phyloP scores from a whole-genome alignment of 495 filamentous ascomycete species.

The Penicillium waksmanii region DNA sequence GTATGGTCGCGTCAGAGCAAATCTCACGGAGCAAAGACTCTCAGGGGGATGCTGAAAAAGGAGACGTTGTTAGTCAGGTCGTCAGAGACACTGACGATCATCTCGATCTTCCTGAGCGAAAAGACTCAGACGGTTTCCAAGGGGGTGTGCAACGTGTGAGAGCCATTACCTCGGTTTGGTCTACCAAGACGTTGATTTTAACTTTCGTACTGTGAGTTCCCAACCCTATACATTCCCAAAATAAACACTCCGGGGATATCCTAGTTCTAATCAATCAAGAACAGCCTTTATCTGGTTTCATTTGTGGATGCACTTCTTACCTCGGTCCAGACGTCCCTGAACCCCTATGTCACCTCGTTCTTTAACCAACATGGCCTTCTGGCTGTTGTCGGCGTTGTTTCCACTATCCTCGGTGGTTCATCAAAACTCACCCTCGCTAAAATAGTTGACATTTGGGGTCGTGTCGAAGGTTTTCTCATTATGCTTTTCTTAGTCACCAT shows the following conservation, averaged over 20 bases:
- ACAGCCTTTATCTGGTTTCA: not conserved
- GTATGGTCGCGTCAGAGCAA: not conserved
- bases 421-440: slow-evolving; percentile 62
- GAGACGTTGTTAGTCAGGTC: not conserved
- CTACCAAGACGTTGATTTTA: slow-evolving; percentile 8
- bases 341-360: slow-evolving; percentile 28
- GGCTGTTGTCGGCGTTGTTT: slow-evolving; percentile 24
- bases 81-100: not conserved
- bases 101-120: slow-evolving; percentile 6
- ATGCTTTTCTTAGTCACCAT: slow-evolving; percentile 24
- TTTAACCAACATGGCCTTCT: slow-evolving; percentile 28
- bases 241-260: no score
- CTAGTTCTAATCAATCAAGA: not conserved
- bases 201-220: slow-evolving; percentile 15
- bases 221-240: not conserved
- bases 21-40: not conserved
- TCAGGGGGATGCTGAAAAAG: not conserved
- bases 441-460: slow-evolving; percentile 62
- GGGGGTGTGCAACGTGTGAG: slow-evolving; percentile 12
- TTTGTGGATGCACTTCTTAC: not conserved
- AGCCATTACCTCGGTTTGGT: slow-evolving; percentile 14
- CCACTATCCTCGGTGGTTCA: slow-evolving; percentile 58
- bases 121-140: slow-evolving; percentile 9
- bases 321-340: not conserved
- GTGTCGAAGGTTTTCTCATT: slow-evolving; percentile 51